Evolutionary conservation across 768 basidiomycete species (phyloP), one percentile per base, ranked within the genome.

Genomic region (Sistotremastrum niveocremeum): DNA sequence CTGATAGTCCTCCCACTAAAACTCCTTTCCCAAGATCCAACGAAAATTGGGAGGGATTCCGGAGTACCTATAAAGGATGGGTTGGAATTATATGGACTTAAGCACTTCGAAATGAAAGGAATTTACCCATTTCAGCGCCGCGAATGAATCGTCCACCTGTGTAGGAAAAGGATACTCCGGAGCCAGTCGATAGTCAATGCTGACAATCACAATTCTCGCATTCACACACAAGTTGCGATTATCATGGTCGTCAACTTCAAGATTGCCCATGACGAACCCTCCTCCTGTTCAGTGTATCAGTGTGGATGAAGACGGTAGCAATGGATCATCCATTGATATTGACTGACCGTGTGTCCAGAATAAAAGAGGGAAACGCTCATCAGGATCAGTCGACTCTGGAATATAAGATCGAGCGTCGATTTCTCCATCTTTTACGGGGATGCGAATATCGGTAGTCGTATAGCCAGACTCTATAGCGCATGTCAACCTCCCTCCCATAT

Each of bases 141-240:
- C 50, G 37, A 50, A 59, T 9, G 46, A 49, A 34, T 60, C 56
- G 44, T 58, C 47, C 6, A 54, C 34, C 4, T 46, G 49, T 3
- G 44, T 47, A 5, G 59, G 59, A 39, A 53, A 58, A 3, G 56
- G 53, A 41, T 54, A 38, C 43, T 60, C 59, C 3, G 59, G 59
- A 2, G 57, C 59, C 2, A 56, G 48, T 38, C 59, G 54, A 35
- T 37, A 44, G 7, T 4, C 8, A 28, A 45, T 11, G 4, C 30
- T 54, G 11, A 59, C 55, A 11, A 53, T 51, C 8, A 48, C 48
- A n/a, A 60, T 34, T 10, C 50, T 47, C 6, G 50, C 36, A 5
- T 51, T 51, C 1, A 44, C 42, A 34, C 49, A 50, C 34, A 52
- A 33, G 34, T 37, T 45, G 9, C 54, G 52, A 30, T 49, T 38